Conservation (phyloP, 441 rosid genomes). For the Erodium chrysanthum region DNA sequence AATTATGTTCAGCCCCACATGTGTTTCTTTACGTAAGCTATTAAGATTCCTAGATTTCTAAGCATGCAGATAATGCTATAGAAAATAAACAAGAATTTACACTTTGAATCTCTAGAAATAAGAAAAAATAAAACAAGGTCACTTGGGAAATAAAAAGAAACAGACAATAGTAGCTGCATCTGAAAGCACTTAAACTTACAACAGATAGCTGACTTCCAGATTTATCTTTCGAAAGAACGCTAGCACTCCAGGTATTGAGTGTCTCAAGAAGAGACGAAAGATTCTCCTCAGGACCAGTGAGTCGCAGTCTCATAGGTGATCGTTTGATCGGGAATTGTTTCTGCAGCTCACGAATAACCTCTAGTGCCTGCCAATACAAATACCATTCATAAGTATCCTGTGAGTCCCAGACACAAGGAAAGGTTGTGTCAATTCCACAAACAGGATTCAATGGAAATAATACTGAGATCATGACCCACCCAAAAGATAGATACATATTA, state of each 20-base stretch:
- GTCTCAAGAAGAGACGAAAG: slow-evolving; percentile 46
- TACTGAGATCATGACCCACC: background rate
- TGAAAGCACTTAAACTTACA: slow-evolving; percentile 37
- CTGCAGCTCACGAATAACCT: slow-evolving; percentile 86
- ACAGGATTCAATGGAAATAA: background rate
- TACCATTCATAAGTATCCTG: slow-evolving; percentile 1
- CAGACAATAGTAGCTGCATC: background rate
- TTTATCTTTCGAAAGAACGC: slow-evolving; percentile 61
- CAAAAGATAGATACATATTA: background rate
- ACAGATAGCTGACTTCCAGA: slow-evolving; percentile 53
- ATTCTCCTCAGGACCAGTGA: slow-evolving; percentile 39
- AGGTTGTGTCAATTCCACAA: background rate
- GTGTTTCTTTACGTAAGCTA: too few relatives aligned
- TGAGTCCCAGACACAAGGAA: background rate
- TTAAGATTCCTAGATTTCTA: too few relatives aligned
- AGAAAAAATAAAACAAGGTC: too few relatives aligned
- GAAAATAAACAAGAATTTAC: too few relatives aligned
- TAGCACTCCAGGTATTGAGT: slow-evolving; percentile 51
- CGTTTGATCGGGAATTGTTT: slow-evolving; percentile 82
- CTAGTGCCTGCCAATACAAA: slow-evolving; percentile 55
- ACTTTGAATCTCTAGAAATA: too few relatives aligned
- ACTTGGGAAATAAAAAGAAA: background rate
- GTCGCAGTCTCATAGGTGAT: slow-evolving; percentile 82
- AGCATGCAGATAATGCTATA: too few relatives aligned
- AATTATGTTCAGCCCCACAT: too few relatives aligned